A percentile compares a stretch with the other conserved stretches of the same genome.
These are phyloP conservation scores for Mytilinidion resinicola DNA, from an alignment of 495 filamentous ascomycete genomes.

Conservation along the genomic window DNA sequence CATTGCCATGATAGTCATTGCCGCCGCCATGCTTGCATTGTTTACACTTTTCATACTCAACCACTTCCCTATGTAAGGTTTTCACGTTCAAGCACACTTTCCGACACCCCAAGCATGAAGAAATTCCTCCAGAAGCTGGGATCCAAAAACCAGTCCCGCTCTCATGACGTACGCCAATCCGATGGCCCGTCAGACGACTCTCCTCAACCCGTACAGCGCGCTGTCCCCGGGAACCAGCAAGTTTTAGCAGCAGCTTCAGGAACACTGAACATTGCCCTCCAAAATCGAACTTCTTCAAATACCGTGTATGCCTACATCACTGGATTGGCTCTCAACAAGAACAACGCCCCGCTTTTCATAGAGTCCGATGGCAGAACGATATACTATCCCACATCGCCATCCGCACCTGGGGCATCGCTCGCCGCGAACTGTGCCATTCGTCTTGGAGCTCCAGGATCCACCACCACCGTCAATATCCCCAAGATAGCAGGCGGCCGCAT, in stretches of 20 bases:
- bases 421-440: slow-evolving; percentile 54
- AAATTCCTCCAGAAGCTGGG: background rate
- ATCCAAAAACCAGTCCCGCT: background rate
- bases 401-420: slow-evolving; percentile 41
- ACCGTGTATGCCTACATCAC: slow-evolving; percentile 67
- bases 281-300: slow-evolving; percentile 56
- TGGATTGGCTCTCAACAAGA: slow-evolving; percentile 55
- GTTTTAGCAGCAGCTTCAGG: slow-evolving; percentile 7
- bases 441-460: slow-evolving; percentile 54
- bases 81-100: too few species aligned
- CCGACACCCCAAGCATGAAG: too few species aligned
- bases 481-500: slow-evolving; percentile 62
- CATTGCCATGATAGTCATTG: too few species aligned
- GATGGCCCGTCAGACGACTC: too few species aligned
- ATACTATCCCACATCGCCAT: slow-evolving; percentile 51
- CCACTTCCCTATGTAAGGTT: too few species aligned
- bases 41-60: too few species aligned
- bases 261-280: slow-evolving; percentile 52
- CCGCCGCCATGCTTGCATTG: too few species aligned
- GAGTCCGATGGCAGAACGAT: slow-evolving; percentile 52
- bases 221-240: slow-evolving; percentile 2
- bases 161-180: too few species aligned
- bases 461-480: slow-evolving; percentile 56
- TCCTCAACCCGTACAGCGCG: too few species aligned
- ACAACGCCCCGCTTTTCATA: slow-evolving; percentile 55